Evolutionary conservation across 2,329 filamentous ascomycete species (phyloP), one percentile per base, ranked within the genome.

Genomic region (Fusarium robinianum): DNA sequence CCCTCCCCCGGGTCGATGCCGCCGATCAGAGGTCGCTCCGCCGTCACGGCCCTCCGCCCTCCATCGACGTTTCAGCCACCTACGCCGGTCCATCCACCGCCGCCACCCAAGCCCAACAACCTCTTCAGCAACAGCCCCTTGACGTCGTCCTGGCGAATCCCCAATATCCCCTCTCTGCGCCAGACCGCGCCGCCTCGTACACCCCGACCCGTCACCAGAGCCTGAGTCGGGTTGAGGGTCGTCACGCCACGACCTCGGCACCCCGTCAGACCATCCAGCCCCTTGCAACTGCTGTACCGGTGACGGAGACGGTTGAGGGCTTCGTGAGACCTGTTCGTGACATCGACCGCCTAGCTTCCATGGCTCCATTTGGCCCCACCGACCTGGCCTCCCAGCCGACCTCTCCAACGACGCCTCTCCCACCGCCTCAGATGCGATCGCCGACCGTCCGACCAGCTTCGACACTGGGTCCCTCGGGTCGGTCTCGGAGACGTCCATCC

Each of bases 371-470:
- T 26, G 74, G 85, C 40, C 80, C 87, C 51, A 76, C 79, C 8
- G 85, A 87, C 39, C 72, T 90, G 40, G 79, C 80, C 27, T 96
- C 92, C n/a, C 91, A 95, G 65, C 94, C 94, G 7, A 88, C 91
- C 44, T 96, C 90, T 9, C 90, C 90, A 1, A 94, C 89, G 6
- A 95, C 90, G 1, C 90, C 90, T 10, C 77, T 87, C 30, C 85
- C 85, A 32, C 83, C 85, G 2, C 74, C 83, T 17, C 84, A 85
- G 70, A 60, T 69, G 37, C 65, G 68, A 11, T 80, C 81, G 23
- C 77, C 79, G 5, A 77, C 77, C 8, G 74, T 76, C 46, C 80
- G 72, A 49, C 76, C 75, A 17, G 75, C 70, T 14, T 80, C 77
- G 31, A 76, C 72, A 53, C 72, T 77, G 15, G 77, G 76, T 3